Percentiles rank a stretch among this genome's conserved stretches.
These are phyloP conservation scores for Chytriomyces sp. DNA, from an alignment of 192 early-diverging fungal genomes.

Conservation along the genomic window DNA sequence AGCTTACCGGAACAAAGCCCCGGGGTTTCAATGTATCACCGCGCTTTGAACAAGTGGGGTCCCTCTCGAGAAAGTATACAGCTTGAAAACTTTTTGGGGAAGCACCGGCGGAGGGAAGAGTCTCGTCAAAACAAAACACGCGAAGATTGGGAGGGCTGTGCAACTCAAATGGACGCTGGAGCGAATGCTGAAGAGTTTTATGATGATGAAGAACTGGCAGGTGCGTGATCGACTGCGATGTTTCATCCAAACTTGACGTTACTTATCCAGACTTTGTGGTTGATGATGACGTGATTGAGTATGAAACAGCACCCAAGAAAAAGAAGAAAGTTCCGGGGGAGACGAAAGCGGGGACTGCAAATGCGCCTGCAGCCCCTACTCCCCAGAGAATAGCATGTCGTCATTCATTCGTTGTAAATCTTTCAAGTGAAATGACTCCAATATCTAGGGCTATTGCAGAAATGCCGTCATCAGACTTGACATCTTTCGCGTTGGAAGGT, in stretches of 20 bases:
- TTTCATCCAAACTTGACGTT: no score
- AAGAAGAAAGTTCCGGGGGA: not conserved
- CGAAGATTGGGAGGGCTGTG: slow-evolving; percentile 29
- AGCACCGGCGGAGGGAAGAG: slow-evolving; percentile 12
- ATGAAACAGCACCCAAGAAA: not conserved
- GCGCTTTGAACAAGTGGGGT: slow-evolving; percentile 4
- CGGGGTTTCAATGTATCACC: slow-evolving; percentile 26
- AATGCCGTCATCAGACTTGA: not conserved
- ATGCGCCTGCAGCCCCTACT: not conserved
- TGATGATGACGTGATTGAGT: slow-evolving; percentile 32
- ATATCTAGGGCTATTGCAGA: not conserved
- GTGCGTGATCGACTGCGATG: no score
- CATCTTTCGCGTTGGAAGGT: slow-evolving; percentile 15
- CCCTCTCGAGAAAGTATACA: not conserved
- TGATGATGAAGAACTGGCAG: slow-evolving; percentile 34
- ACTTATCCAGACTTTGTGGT: slow-evolving; percentile 57
- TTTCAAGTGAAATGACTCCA: not conserved
- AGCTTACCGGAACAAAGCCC: slow-evolving; percentile 18
- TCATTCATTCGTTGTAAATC: no score
- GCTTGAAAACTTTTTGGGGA: slow-evolving; percentile 5
- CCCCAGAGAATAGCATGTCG: not conserved
- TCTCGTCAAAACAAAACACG: not conserved
- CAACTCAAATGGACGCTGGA: slow-evolving; percentile 24
- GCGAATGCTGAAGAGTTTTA: slow-evolving; percentile 33
- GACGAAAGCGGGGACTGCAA: not conserved